Evolutionary conservation across 306 rosid species (phyloP).

Genomic region (Luffa aegyptiaca): DNA sequence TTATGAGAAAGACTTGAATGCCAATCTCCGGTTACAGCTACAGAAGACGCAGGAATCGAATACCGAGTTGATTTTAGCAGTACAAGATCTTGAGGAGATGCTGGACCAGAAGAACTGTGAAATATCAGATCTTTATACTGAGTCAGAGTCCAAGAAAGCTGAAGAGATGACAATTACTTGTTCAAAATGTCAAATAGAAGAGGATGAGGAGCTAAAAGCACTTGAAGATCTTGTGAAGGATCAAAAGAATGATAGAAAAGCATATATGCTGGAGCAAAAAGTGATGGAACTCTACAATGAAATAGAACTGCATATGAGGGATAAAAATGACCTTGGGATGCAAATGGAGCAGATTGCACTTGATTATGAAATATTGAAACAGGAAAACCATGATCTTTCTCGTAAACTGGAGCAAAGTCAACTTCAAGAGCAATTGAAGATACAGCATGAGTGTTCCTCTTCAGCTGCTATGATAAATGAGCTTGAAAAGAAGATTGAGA

Average conservation of each 20-base stretch:
- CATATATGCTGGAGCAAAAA: conserved; percentile 59
- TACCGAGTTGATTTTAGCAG: conserved; percentile 74
- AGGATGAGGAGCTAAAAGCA: conserved; percentile 72
- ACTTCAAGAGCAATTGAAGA: conserved; percentile 67
- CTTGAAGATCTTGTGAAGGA: conserved; percentile 62
- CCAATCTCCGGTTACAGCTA: conserved; percentile 72
- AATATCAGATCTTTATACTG: conserved; percentile 3
- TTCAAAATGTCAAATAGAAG: conserved; percentile 30
- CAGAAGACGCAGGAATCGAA: conserved; percentile 87
- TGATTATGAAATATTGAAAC: conserved; percentile 90
- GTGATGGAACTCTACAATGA: conserved; percentile 63
- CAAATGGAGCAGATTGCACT: conserved; percentile 95
- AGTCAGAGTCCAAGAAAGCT: conserved; percentile 13
- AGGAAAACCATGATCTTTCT: conserved; percentile 70
- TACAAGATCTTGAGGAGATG: conserved; percentile 75
- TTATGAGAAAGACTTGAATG: conserved; percentile 71
- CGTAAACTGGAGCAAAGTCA: conserved; percentile 72
- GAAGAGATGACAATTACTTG: conserved; percentile 20
- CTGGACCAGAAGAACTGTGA: conserved; percentile 65
- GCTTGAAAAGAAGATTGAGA: conserved; percentile 47
- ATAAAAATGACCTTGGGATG: conserved; percentile 85
- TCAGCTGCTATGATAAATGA: conserved; percentile 38
- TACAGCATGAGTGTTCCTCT: conserved; percentile 69
- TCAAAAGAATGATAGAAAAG: conserved; percentile 37
- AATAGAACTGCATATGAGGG: conserved; percentile 66